These are phyloP conservation scores for Apiospora koreana DNA, from an alignment of 2,329 filamentous ascomycete genomes.

Conservation along the genomic window DNA sequence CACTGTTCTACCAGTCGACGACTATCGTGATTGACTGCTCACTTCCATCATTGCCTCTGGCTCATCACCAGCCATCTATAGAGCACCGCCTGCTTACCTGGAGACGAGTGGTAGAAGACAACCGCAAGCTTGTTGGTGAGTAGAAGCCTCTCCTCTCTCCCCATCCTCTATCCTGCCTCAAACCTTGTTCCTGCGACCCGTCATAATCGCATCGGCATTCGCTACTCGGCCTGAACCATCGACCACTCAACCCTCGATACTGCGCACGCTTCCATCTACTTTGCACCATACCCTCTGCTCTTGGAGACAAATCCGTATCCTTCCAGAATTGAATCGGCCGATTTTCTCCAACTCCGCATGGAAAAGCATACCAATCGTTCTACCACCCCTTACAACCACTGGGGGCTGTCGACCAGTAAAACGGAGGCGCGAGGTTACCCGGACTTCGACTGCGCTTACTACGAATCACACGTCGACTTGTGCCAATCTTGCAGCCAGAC, in stretches of 20 bases:
- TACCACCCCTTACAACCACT: neutral
- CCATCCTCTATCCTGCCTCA: neutral
- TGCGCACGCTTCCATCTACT: neutral
- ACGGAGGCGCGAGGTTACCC: neutral
- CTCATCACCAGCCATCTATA: neutral
- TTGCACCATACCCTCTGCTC: neutral
- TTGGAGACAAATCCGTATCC: neutral
- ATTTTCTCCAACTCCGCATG: neutral
- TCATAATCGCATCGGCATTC: slow-evolving; percentile 3
- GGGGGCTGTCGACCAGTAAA: neutral
- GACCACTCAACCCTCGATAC: neutral
- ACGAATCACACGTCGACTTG: neutral
- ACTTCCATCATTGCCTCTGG: slow-evolving; percentile 1
- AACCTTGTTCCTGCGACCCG: slow-evolving; percentile 8
- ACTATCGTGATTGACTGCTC: slow-evolving; percentile 7
- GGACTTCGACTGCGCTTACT: neutral
- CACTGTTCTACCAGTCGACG: slow-evolving; percentile 1
- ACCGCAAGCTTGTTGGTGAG: neutral
- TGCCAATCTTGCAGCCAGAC: neutral
- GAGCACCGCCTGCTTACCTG: neutral
- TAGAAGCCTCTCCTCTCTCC: neutral
- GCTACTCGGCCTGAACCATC: neutral
- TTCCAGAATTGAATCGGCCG: neutral
- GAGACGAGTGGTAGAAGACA: slow-evolving; percentile 3
- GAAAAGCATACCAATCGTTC: neutral